Evolutionary conservation across 805 yeast species (phyloP).

Genomic region (Saturnispora sanitii): DNA sequence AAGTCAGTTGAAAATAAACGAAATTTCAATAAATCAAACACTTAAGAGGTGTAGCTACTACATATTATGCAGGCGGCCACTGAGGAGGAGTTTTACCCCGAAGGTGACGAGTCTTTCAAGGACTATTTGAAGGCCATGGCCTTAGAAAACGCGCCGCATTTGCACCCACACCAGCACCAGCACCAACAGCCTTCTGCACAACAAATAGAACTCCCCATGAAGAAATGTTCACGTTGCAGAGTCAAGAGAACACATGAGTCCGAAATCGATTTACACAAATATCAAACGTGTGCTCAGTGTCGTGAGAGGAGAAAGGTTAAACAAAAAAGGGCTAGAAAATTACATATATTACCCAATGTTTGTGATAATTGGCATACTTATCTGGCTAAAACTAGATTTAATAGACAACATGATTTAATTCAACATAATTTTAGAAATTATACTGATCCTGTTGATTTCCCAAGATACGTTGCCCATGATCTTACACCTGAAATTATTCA

Average conservation of each 20-base stretch:
- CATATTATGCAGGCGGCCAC: not conserved
- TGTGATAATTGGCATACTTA: conserved; percentile 28
- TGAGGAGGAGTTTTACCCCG: conserved; percentile 2
- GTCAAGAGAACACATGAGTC: conserved; percentile 30
- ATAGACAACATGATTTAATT: conserved; percentile 27
- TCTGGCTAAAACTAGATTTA: conserved; percentile 27
- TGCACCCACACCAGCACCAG: conserved; percentile 8
- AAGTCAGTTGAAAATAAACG: no score
- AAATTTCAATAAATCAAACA: no score
- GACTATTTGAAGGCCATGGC: conserved; percentile 14
- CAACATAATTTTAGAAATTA: conserved; percentile 29
- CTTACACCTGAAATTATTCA: conserved; percentile 27
- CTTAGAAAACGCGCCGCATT: not conserved
- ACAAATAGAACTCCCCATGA: conserved; percentile 7
- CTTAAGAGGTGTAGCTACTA: no score
- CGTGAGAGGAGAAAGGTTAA: conserved; percentile 31
- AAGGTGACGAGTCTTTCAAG: conserved; percentile 12
- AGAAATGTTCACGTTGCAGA: conserved; percentile 36
- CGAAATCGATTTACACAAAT: conserved; percentile 26
- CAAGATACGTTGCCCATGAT: conserved; percentile 26
- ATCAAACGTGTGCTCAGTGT: conserved; percentile 34
- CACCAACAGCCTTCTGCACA: not conserved
- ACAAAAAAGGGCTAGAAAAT: conserved; percentile 21
- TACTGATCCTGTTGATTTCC: conserved; percentile 25
- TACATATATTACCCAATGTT: conserved; percentile 27